Conservation (phyloP, 2,329 filamentous ascomycete species). For the Coleophoma eucalyptorum region DNA sequence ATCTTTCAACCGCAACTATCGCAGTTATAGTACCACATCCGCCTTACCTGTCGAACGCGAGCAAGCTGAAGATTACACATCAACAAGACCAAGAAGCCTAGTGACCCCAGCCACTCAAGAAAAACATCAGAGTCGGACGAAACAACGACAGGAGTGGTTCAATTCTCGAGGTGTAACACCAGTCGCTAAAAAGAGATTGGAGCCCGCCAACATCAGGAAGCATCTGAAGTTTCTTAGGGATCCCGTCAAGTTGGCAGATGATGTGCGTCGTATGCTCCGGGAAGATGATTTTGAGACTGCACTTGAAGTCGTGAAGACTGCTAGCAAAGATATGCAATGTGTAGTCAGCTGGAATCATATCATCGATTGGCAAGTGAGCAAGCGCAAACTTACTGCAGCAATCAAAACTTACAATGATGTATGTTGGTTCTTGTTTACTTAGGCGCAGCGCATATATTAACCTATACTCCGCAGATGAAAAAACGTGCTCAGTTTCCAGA, state of each 20-base stretch:
- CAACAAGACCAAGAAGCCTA: neutral
- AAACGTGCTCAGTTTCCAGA: slow-evolving; percentile 82
- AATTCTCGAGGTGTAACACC: slow-evolving; percentile 17
- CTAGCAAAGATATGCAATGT: slow-evolving; percentile 61
- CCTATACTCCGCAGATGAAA: slow-evolving; percentile 68
- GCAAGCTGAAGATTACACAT: too few species aligned
- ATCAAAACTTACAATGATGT: slow-evolving; percentile 89
- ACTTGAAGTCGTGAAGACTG: slow-evolving; percentile 60
- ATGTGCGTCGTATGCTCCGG: slow-evolving; percentile 57
- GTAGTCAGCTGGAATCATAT: slow-evolving; percentile 86
- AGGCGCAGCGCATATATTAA: slow-evolving; percentile 2
- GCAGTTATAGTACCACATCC: too few species aligned
- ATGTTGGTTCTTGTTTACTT: slow-evolving; percentile 19
- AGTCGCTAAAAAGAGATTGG: slow-evolving; percentile 2
- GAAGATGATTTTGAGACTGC: slow-evolving; percentile 64
- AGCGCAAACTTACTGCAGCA: slow-evolving; percentile 57
- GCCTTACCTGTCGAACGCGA: too few species aligned
- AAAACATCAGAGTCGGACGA: neutral
- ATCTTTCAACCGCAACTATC: neutral
- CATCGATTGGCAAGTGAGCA: slow-evolving; percentile 65
- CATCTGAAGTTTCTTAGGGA: slow-evolving; percentile 41
- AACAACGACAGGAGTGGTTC: slow-evolving; percentile 14
- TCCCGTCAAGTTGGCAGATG: slow-evolving; percentile 67
- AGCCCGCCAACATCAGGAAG: slow-evolving; percentile 5
- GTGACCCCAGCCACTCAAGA: neutral